Conservation (phyloP, 768 basidiomycete genomes). For the Termitomyces sp. region DNA sequence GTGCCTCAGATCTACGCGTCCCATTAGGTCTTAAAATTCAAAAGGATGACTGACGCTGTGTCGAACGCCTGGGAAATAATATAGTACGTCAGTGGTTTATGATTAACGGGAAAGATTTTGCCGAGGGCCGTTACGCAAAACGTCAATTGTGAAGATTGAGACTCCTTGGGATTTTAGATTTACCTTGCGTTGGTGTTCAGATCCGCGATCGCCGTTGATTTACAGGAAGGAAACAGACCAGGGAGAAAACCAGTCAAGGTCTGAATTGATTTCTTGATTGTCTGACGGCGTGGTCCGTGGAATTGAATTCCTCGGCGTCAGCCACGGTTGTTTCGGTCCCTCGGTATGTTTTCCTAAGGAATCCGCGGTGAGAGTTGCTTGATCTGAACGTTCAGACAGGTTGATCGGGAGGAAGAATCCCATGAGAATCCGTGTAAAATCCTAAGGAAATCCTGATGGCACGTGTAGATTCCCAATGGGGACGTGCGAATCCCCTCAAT, state of each 20-base stretch:
- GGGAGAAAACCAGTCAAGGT: neutral
- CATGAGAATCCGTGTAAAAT: neutral
- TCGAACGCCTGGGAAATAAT: neutral
- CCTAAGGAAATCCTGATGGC: conserved; percentile 5
- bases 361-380: conserved; percentile 3
- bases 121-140: neutral
- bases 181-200: neutral
- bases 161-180: neutral
- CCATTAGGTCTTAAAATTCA: neutral
- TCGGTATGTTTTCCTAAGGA: conserved; percentile 6
- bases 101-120: neutral
- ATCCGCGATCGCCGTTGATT: neutral
- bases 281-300: neutral
- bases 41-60: neutral
- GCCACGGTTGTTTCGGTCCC: neutral
- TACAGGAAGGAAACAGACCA: neutral
- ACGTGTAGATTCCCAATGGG: conserved; percentile 10
- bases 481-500: conserved; percentile 14
- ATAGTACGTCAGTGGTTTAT: neutral
- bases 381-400: neutral
- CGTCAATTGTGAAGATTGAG: neutral
- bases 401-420: neutral
- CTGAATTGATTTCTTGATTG: neutral
- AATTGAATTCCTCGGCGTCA: neutral
- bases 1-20: neutral